Evolutionary conservation across 2,329 filamentous ascomycete species (phyloP).

Genomic region (Botrytis porri): DNA sequence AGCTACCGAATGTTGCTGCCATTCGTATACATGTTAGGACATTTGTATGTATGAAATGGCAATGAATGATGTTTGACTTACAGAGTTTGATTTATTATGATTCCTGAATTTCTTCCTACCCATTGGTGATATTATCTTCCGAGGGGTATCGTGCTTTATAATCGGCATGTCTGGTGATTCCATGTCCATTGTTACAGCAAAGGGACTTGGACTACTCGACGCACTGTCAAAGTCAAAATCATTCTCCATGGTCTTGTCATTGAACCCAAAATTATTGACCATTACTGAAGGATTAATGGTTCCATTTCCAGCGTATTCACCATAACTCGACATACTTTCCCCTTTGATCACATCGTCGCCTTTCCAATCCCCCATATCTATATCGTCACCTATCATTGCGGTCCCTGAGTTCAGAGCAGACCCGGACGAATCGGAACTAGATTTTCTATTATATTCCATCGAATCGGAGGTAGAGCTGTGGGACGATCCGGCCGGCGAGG

Average conservation of each 20-base stretch:
- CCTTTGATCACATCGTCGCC: constrained; percentile 39
- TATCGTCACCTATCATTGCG: constrained; percentile 44
- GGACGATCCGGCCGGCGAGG: constrained; percentile 41
- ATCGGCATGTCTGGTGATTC: constrained; percentile 45
- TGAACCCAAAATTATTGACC: constrained; percentile 40
- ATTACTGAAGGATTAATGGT: constrained; percentile 41
- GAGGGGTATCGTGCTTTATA: constrained; percentile 40
- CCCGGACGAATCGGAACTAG: constrained; percentile 47
- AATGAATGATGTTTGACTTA: constrained; percentile 34
- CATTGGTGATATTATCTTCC: constrained; percentile 31
- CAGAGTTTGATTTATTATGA: constrained; percentile 46
- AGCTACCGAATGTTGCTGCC: constrained; percentile 50
- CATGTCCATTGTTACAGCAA: constrained; percentile 37
- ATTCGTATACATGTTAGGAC: constrained; percentile 33
- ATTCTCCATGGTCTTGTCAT: constrained; percentile 47
- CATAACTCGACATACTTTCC: constrained; percentile 42
- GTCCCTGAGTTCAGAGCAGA: constrained; percentile 44
- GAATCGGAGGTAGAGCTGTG: constrained; percentile 54
- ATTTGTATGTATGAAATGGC: neutral
- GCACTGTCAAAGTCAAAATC: constrained; percentile 58
- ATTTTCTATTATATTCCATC: constrained; percentile 48
- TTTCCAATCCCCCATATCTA: constrained; percentile 47
- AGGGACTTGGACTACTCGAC: constrained; percentile 53
- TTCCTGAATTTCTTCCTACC: constrained; percentile 32
- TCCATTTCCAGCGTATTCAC: constrained; percentile 41